These are phyloP conservation scores for Echites panduratus DNA, from an alignment of 257 asterid species.

Conservation along the genomic window DNA sequence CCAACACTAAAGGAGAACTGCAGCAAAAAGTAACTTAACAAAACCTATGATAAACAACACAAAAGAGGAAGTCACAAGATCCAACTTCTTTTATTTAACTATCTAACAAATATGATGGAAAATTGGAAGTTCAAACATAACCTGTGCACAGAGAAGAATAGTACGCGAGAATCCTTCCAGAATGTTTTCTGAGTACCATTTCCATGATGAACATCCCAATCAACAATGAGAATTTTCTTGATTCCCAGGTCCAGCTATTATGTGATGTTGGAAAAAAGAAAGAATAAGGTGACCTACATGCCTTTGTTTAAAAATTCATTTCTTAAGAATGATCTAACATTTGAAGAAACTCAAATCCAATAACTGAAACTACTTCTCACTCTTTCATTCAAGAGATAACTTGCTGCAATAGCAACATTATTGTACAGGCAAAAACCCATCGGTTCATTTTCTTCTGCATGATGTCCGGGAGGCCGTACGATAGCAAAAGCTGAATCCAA, in stretches of 20 bases:
- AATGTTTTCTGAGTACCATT: constrained; percentile 94
- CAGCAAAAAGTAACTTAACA: not conserved
- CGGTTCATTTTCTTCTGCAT: constrained; percentile 75
- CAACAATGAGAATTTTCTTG: constrained; percentile 76
- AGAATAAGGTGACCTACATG: constrained; percentile 10
- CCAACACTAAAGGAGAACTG: constrained; percentile 4
- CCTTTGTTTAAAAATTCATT: constrained; percentile 3
- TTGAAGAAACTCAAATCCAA: constrained; percentile 10
- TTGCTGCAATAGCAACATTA: constrained; percentile 86
- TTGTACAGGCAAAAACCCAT: constrained; percentile 96
- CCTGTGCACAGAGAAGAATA: constrained; percentile 98
- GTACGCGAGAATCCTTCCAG: constrained; percentile 81
- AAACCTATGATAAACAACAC: not conserved
- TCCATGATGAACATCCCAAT: constrained; percentile 99
- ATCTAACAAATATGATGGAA: not conserved
- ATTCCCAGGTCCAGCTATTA: constrained; percentile 73
- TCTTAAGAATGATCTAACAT: constrained; percentile 7
- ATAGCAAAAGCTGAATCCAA: constrained; percentile 83
- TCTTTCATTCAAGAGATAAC: constrained; percentile 64
- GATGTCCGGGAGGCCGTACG: constrained; percentile 98
- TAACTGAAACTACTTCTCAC: constrained; percentile 42
- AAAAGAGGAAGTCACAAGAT: not conserved
- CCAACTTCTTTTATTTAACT: not conserved
- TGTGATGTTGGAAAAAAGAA: constrained; percentile 8
- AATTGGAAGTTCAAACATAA: constrained; percentile 15